Evolutionary conservation across 306 rosid species (phyloP), one percentile per base, ranked within the genome.

Genomic region (Acacia melanoxylon): DNA sequence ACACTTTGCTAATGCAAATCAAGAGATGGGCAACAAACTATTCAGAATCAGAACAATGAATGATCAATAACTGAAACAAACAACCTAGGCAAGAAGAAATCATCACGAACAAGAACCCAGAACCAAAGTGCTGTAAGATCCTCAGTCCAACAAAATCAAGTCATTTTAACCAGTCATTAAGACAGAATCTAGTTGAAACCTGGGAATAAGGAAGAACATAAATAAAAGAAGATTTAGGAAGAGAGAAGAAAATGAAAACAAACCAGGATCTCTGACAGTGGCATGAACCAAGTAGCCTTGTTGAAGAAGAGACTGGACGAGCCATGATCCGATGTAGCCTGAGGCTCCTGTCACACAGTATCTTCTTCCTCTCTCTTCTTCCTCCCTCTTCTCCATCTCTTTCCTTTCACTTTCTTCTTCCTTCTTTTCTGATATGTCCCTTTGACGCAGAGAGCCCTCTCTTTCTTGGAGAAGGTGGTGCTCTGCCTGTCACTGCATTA

Each of bases 241-340:
- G 25, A 20, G 10, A 56, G 24, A 8, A 1, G 1, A 8, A 6
- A 1, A 7, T 6, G 8, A 40, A 1, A 40, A 41, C 27, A 2
- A 19, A 68, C 74, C 54, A 69, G 74, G 74, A 69, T 69, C 74
- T 42, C 74, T n/a, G 19, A 41, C 33, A 69, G 74, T 69, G 31
- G 52, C 74, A 42, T 69, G 74, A 6, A 69, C 54, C 35, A 11
- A 41, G 33, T 6, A 4, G 33, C 35, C 74, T 41, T 4, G 16
- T 12, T 69, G 4, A 69, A 69, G 74, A 69, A 69, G 74, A 42
- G 74, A 24, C 9, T 42, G 16, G 10, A 69, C 54, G 0, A 69
- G 74, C 9, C 20, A 41, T 69, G 74, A 69, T 22, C 74, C 74
- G 15, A 69, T 69, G 2, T 69, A 69, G 0, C 54, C 74, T 10